Evolutionary conservation across 345 rosid species (phyloP).

Genomic region (Microthlaspi erraticum): DNA sequence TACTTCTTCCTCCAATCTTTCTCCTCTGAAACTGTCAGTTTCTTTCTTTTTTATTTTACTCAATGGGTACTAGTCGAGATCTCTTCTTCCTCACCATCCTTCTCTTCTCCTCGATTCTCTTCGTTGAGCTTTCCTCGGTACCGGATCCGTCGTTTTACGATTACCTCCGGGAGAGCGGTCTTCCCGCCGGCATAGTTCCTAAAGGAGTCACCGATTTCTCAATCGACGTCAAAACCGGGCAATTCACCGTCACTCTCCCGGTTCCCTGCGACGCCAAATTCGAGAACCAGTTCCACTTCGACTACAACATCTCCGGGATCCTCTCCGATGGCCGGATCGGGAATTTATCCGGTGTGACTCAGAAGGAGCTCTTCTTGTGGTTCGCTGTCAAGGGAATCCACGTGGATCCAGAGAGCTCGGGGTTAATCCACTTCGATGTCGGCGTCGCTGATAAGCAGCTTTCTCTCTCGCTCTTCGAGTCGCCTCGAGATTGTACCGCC

Average conservation of each 20-base stretch:
- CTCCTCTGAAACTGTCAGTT: constrained; percentile 10
- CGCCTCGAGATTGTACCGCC: constrained; percentile 79
- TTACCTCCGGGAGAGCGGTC: constrained; percentile 56
- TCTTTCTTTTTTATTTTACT: too few species aligned
- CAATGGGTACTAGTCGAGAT: constrained; percentile 30
- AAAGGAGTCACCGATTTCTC: constrained; percentile 67
- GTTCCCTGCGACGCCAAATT: constrained; percentile 78
- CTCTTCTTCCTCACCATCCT: neutral
- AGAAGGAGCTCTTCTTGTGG: constrained; percentile 87
- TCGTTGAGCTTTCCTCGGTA: constrained; percentile 8
- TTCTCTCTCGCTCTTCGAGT: constrained; percentile 76
- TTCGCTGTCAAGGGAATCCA: constrained; percentile 76
- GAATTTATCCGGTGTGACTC: constrained; percentile 69
- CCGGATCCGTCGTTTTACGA: constrained; percentile 52
- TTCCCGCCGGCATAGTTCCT: constrained; percentile 80
- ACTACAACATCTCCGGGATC: constrained; percentile 68
- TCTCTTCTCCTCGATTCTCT: constrained; percentile 27
- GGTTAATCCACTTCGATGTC: constrained; percentile 78
- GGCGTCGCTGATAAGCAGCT: constrained; percentile 84
- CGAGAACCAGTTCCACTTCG: constrained; percentile 85
- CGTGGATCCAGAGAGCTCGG: constrained; percentile 76
- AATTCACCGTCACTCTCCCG: constrained; percentile 58
- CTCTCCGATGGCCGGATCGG: constrained; percentile 68
- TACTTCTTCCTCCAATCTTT: constrained; percentile 6
- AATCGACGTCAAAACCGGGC: constrained; percentile 58